Base-by-base conservation (phyloP, 495 filamentous ascomycete species). In the Aspergillus egyptiacus region DNA sequence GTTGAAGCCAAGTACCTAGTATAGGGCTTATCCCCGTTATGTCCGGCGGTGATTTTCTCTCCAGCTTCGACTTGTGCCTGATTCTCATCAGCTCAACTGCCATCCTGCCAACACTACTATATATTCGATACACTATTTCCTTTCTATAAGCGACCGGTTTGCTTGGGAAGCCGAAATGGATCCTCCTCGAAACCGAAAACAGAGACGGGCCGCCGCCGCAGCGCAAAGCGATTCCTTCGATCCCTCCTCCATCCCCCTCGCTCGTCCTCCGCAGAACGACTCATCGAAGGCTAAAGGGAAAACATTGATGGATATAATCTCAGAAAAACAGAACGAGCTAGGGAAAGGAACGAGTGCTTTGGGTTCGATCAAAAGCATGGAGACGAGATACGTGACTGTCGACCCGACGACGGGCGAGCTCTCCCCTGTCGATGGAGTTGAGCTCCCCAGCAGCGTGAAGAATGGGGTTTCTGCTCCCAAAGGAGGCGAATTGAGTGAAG, bases 231-330 rank as follows among this genome's bases (percentile, higher is more conserved):
- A 38, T 7, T 34, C 31, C 48, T 58, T 61, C 32, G 50, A 51
- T 25, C 47, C 55, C 2, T 49, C 52, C 15, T 59, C 64, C 3
- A 67, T 75, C 34, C 62, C 72, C 6, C 64, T 73, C 39, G 53
- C 65, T 33, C 63, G 57, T 13, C 72, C 72, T 2, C 53, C 63
- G n/a, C 57, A 54, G 41, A 48, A 51, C 33, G 48, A 59, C 42
- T 37, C 64, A 24, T 51, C 60, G 11, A 62, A 65, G 22, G 42
- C 55, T 31, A 59, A 53, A 13, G 60, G 53, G n/a, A 74, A 65
- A 39, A 78, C 73, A n/a, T 59, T 79, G 23, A 61, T 72, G 46
- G 73, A 79, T 30, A 64, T 79, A 31, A 77, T 76, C 18, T 64
- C 70, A 9, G 72, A 76, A 47, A 65, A 70, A 22, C 72, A 78